These are phyloP conservation scores for Apophysomyces sp. DNA, from an alignment of 371 early-diverging fungal genomes.

Conservation along the genomic window DNA sequence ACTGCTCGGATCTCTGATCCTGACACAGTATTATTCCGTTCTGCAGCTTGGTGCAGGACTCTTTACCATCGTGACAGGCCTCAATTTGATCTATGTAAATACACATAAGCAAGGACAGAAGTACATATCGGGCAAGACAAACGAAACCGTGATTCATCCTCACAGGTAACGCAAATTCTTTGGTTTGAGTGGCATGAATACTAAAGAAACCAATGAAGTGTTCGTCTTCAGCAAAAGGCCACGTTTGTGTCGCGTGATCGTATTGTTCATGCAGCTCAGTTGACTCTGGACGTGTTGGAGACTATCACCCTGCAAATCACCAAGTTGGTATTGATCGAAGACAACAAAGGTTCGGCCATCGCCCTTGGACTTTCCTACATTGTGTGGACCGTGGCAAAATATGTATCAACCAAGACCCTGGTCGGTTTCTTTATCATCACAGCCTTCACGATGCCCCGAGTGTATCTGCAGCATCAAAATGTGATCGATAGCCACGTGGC, in stretches of 20 bases:
- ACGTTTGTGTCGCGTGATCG: constrained; percentile 41
- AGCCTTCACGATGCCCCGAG: constrained; percentile 49
- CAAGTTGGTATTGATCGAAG: constrained; percentile 52
- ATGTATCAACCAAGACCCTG: constrained; percentile 55
- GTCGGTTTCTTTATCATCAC: constrained; percentile 45
- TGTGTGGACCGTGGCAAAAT: constrained; percentile 58
- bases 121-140: constrained; percentile 37
- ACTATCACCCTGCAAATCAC: constrained; percentile 46
- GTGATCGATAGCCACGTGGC: constrained; percentile 53
- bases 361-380: constrained; percentile 46
- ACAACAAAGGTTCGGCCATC: constrained; percentile 49
- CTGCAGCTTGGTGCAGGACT: constrained; percentile 50
- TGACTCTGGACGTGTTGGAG: constrained; percentile 49
- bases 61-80: constrained; percentile 49
- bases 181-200: constrained; percentile 2
- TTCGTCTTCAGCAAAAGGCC: constrained; percentile 28
- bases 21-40: constrained; percentile 58
- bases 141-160: constrained; percentile 42
- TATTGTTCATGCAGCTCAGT: constrained; percentile 32
- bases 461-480: constrained; percentile 54
- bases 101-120: constrained; percentile 44
- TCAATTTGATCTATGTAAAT: constrained; percentile 56
- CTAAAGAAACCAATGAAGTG: constrained; percentile 9
- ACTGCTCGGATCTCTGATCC: constrained; percentile 36
- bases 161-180: constrained; percentile 23